Percentiles rank a stretch among this genome's conserved stretches.
Conservation (phyloP, 2,329 filamentous ascomycete genomes). For the Talaromyces sp. region DNA sequence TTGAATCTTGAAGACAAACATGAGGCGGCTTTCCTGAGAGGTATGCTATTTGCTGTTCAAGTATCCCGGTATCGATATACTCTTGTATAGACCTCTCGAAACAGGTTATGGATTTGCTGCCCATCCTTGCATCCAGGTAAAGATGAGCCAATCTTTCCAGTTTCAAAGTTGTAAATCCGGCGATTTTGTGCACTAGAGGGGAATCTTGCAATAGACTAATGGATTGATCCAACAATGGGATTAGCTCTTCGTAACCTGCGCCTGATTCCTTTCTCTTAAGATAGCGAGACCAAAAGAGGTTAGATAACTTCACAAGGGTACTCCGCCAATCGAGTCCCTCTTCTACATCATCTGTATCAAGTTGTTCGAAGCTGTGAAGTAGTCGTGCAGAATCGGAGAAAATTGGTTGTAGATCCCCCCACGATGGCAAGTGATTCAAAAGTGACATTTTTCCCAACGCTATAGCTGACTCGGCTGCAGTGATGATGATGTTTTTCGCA, state of each 20-base stretch:
- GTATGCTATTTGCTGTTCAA: constrained; percentile 31
- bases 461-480: constrained; percentile 41
- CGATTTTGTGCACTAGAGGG: constrained; percentile 32
- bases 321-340: constrained; percentile 25
- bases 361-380: constrained; percentile 29
- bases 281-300: constrained; percentile 48
- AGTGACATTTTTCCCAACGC: constrained; percentile 40
- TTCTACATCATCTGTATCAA: constrained; percentile 15
- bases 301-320: constrained; percentile 42
- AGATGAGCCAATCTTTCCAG: constrained; percentile 44
- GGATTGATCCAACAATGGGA: constrained; percentile 41
- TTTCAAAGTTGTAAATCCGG: constrained; percentile 43
- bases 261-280: constrained; percentile 41
- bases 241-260: constrained; percentile 33
- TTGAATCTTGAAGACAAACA: constrained; percentile 32
- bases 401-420: constrained; percentile 37
- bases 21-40: constrained; percentile 28
- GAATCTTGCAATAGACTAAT: constrained; percentile 37
- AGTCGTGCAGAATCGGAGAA: constrained; percentile 37
- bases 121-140: constrained; percentile 38
- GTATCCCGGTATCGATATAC: constrained; percentile 37
- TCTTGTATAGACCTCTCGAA: constrained; percentile 42
- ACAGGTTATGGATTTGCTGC: constrained; percentile 33
- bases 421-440: constrained; percentile 35
- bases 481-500: constrained; percentile 37